Conservation (phyloP, 345 rosid species). For the Brassica nigra region DNA sequence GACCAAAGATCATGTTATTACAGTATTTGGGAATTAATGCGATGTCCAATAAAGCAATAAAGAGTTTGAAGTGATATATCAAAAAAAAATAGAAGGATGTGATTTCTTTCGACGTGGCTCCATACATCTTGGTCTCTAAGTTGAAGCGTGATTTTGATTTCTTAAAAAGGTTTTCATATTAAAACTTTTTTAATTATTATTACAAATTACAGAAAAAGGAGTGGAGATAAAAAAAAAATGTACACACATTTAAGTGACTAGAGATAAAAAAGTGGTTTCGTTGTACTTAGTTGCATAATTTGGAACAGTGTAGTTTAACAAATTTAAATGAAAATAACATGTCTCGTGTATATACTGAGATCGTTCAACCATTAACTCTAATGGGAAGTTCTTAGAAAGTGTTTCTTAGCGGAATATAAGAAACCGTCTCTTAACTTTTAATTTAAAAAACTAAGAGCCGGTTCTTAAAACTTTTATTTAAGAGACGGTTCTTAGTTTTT, state of each 20-base stretch:
- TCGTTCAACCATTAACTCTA: not conserved
- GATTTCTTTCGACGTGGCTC: constrained; percentile 35
- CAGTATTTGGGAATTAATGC: constrained; percentile 6
- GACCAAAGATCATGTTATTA: not conserved
- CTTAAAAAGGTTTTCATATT: not conserved
- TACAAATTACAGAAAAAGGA: not conserved
- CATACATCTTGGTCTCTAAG: constrained; percentile 25
- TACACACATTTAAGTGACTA: not conserved
- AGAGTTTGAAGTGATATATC: not conserved
- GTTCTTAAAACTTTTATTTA: too few relatives aligned
- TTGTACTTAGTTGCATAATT: not conserved
- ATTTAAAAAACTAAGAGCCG: too few relatives aligned
- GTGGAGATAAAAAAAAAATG: not conserved
- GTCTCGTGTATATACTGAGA: not conserved
- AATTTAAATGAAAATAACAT: not conserved
- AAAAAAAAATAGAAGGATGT: not conserved
- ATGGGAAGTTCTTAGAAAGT: too few relatives aligned
- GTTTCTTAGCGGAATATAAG: too few relatives aligned
- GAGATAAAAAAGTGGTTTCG: not conserved
- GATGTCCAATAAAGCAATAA: constrained; percentile 11
- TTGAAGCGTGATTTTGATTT: constrained; percentile 28
- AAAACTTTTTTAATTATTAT: not conserved
- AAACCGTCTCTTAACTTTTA: too few relatives aligned
- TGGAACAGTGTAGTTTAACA: not conserved
- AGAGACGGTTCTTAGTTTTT: too few relatives aligned